Conservation (phyloP, 768 basidiomycete species). For the Lactarius hatsudake region DNA sequence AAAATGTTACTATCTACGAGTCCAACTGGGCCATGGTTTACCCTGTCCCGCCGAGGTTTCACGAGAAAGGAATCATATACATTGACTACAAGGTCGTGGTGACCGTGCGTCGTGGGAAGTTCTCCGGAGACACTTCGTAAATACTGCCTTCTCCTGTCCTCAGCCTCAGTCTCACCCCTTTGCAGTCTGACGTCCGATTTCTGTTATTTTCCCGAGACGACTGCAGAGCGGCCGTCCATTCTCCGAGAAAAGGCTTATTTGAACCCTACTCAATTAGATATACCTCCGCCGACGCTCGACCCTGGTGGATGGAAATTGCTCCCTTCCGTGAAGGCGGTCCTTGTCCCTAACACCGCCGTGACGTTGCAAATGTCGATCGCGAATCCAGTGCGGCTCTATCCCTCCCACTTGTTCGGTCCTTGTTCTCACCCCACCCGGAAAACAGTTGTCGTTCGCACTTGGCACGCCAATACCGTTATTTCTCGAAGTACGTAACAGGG, state of each 20-base stretch:
- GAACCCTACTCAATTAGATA: not conserved
- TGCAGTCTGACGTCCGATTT: slow-evolving; percentile 21
- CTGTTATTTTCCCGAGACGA: slow-evolving; percentile 25
- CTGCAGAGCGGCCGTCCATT: slow-evolving; percentile 21
- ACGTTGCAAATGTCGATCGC: slow-evolving; percentile 18
- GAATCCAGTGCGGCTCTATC: slow-evolving; percentile 10
- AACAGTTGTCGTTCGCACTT: slow-evolving; percentile 20
- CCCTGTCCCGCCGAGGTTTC: slow-evolving; percentile 51
- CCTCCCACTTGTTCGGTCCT: not conserved
- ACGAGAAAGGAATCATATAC: slow-evolving; percentile 33
- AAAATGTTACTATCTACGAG: slow-evolving; percentile 39
- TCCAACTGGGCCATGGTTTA: slow-evolving; percentile 38
- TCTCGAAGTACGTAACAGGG: not conserved
- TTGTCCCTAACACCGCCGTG: not conserved
- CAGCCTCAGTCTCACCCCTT: slow-evolving; percentile 1
- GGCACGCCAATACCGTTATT: slow-evolving; percentile 24
- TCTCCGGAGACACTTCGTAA: slow-evolving; percentile 24
- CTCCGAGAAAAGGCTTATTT: slow-evolving; percentile 26
- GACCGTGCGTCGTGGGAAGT: slow-evolving; percentile 16
- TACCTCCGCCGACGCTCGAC: slow-evolving; percentile 23
- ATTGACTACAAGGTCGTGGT: slow-evolving; percentile 27
- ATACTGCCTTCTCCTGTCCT: not conserved
- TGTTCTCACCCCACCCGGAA: not conserved
- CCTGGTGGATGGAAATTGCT: slow-evolving; percentile 28
- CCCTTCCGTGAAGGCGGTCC: slow-evolving; percentile 7